A percentile compares a stretch with the other conserved stretches of the same genome.
phyloP scores from a whole-genome alignment of 441 rosid genomes.

The Populus hybrid region DNA sequence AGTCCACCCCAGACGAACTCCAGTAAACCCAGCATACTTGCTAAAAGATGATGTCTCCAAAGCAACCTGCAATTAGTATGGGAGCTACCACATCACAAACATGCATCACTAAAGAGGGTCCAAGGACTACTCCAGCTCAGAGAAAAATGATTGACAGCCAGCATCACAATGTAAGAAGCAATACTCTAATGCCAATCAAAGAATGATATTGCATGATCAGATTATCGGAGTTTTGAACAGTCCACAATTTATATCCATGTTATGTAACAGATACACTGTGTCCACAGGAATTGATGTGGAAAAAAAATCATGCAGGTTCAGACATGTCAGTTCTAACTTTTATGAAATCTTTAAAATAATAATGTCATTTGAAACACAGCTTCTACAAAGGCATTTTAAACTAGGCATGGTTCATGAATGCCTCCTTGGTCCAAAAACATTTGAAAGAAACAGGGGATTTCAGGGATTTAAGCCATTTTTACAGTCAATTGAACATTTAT shows the following conservation, averaged over 20 bases:
- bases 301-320: neutral
- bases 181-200: neutral
- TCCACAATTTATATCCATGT: neutral
- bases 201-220: neutral
- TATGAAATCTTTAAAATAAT: neutral
- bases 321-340: neutral
- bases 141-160: neutral
- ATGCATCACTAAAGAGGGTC: neutral
- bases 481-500: neutral
- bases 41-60: constrained; percentile 94
- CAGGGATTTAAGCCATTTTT: neutral
- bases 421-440: neutral
- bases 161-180: neutral
- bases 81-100: constrained; percentile 2
- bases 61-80: constrained; percentile 58
- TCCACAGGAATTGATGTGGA: neutral
- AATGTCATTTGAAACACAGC: neutral
- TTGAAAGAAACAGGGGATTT: neutral
- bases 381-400: neutral
- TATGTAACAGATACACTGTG: neutral
- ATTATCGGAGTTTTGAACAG: neutral
- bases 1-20: constrained; percentile 98
- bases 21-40: constrained; percentile 97
- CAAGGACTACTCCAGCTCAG: neutral
- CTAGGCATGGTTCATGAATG: neutral